phyloP scores from a whole-genome alignment of 2,329 filamentous ascomycete species.

The Ceratocystis lukuohia region DNA sequence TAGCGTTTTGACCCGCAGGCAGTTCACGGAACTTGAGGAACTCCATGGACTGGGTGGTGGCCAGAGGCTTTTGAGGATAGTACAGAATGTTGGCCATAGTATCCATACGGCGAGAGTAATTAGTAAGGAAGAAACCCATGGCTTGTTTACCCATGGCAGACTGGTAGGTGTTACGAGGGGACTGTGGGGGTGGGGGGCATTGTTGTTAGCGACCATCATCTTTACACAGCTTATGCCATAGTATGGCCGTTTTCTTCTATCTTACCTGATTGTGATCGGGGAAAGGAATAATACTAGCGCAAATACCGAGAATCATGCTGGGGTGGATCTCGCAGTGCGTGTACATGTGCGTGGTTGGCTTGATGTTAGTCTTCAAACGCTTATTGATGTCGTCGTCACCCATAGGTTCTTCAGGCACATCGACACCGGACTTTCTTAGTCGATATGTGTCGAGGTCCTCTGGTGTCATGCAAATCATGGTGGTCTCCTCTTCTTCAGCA shows the following conservation, averaged over 20 bases:
- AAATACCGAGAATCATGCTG: slow-evolving; percentile 97
- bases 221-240: neutral
- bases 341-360: slow-evolving; percentile 78
- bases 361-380: slow-evolving; percentile 77
- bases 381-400: slow-evolving; percentile 58
- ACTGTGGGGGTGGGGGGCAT: slow-evolving; percentile 36
- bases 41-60: slow-evolving; percentile 95
- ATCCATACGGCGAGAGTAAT: slow-evolving; percentile 94
- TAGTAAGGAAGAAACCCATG: slow-evolving; percentile 97
- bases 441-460: slow-evolving; percentile 78
- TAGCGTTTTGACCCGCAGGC: slow-evolving; percentile 93
- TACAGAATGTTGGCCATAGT: slow-evolving; percentile 99
- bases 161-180: slow-evolving; percentile 96
- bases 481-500: slow-evolving; percentile 93
- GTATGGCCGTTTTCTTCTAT: slow-evolving; percentile 8
- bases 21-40: slow-evolving; percentile 96
- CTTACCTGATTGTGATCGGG: slow-evolving; percentile 88
- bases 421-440: slow-evolving; percentile 52
- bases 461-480: slow-evolving; percentile 98
- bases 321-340: slow-evolving; percentile 99
- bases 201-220: slow-evolving; percentile 25
- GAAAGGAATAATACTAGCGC: slow-evolving; percentile 98
- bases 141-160: slow-evolving; percentile 99
- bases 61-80: slow-evolving; percentile 94
- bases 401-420: slow-evolving; percentile 36